These are phyloP conservation scores for Phyllosticta citriasiana DNA, from an alignment of 2,329 filamentous ascomycete genomes.

Conservation along the genomic window DNA sequence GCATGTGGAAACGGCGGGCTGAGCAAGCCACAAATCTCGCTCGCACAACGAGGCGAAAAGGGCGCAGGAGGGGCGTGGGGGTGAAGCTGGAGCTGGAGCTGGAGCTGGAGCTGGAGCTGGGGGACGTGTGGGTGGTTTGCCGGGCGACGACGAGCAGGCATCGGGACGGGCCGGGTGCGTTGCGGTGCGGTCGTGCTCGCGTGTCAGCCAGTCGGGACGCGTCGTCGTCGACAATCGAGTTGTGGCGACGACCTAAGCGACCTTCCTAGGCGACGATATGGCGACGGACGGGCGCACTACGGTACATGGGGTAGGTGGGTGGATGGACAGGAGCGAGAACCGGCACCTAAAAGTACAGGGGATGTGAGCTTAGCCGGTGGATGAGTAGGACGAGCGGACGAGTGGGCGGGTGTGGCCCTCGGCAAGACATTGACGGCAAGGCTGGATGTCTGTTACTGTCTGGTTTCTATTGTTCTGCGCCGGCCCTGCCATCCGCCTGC, in stretches of 20 bases:
- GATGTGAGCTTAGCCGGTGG: too few relatives aligned
- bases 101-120: too few relatives aligned
- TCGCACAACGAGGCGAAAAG: neutral
- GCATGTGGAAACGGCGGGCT: neutral
- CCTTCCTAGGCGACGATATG: too few relatives aligned
- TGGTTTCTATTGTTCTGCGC: too few relatives aligned
- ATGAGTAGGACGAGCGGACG: neutral
- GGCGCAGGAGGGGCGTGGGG: neutral
- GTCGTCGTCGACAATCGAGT: neutral
- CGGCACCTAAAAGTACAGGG: too few relatives aligned
- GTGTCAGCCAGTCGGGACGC: neutral
- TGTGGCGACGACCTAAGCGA: too few relatives aligned
- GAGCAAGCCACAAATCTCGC: neutral
- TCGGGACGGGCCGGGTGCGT: conserved; percentile 10
- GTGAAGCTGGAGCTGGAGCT: neutral
- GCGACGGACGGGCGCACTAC: too few relatives aligned
- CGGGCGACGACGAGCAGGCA: neutral
- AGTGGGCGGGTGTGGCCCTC: neutral
- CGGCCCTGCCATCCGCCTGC: neutral
- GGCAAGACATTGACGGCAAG: neutral
- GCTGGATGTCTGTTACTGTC: neutral
- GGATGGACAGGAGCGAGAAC: too few relatives aligned
- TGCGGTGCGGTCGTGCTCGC: neutral
- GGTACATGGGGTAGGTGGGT: too few relatives aligned
- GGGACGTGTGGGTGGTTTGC: too few relatives aligned